Percentiles rank a stretch among this genome's conserved stretches.
These are phyloP conservation scores for Catenaria anguillulae DNA, from an alignment of 371 early-diverging fungal species.

Conservation along the genomic window DNA sequence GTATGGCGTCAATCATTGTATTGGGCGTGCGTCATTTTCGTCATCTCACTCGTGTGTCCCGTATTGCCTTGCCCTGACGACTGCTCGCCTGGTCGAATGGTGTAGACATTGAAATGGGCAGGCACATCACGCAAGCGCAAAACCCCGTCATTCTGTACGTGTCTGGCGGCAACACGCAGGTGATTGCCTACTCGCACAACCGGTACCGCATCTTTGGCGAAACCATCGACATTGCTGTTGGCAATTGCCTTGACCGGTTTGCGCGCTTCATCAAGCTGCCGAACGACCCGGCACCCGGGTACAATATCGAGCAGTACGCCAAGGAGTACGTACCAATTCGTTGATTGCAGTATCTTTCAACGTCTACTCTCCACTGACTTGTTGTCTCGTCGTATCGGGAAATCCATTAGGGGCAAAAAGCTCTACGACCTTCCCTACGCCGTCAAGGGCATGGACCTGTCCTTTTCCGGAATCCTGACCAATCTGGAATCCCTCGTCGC, in stretches of 20 bases:
- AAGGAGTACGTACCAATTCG: slow-evolving; percentile 39
- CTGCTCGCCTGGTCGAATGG: background rate
- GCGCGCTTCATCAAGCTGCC: slow-evolving; percentile 85
- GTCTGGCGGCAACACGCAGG: slow-evolving; percentile 99
- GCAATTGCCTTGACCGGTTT: slow-evolving; percentile 97
- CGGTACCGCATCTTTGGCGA: slow-evolving; percentile 98
- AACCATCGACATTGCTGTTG: slow-evolving; percentile 98
- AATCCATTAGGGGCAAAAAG: slow-evolving; percentile 49
- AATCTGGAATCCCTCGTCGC: slow-evolving; percentile 62
- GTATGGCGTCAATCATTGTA: slow-evolving; percentile 98
- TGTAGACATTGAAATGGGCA: slow-evolving; percentile 99
- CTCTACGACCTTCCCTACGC: slow-evolving; percentile 89
- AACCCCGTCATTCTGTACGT: slow-evolving; percentile 98
- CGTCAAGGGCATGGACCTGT: slow-evolving; percentile 99
- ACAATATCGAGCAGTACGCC: slow-evolving; percentile 95
- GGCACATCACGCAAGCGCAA: slow-evolving; percentile 88
- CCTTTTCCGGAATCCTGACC: slow-evolving; percentile 93
- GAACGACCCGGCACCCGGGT: slow-evolving; percentile 97
- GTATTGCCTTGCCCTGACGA: background rate
- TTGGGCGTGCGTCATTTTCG: slow-evolving; percentile 58
- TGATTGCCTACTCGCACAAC: slow-evolving; percentile 91
- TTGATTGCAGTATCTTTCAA: too few relatives aligned
- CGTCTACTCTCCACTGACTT: background rate
- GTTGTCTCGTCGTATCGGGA: background rate
- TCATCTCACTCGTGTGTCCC: background rate